Evolutionary conservation across 176 grass and related monocot species (phyloP).

Genomic region (Eleusine coracana): DNA sequence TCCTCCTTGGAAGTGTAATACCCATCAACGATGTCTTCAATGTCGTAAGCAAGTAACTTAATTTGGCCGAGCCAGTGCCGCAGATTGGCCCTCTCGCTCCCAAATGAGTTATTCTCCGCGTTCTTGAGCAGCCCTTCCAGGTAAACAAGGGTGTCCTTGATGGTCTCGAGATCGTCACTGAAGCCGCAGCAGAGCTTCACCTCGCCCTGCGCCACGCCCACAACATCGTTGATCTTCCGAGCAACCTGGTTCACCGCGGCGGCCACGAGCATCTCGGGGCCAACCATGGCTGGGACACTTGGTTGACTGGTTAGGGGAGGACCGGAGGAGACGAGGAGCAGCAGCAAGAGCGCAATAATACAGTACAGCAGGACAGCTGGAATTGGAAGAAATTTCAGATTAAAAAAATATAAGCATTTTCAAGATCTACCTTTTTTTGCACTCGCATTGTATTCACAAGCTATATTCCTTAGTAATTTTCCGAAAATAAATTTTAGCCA

Average conservation of each 20-base stretch:
- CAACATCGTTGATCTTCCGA: slow-evolving; percentile 39
- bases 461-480: no score
- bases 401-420: no score
- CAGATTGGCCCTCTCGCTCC: slow-evolving; percentile 35
- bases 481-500: no score
- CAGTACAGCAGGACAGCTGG: no score
- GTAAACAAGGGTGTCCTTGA: slow-evolving; percentile 43
- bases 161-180: slow-evolving; percentile 44
- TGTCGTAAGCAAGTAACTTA: slow-evolving; percentile 51
- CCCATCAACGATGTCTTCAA: slow-evolving; percentile 49
- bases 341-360: no score
- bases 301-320: no score
- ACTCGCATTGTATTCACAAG: no score
- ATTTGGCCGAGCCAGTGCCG: slow-evolving; percentile 51
- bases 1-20: slow-evolving; percentile 47
- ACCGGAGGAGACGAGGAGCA: no score
- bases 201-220: slow-evolving; percentile 40
- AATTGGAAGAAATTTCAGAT: no score
- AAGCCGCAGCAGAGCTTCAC: slow-evolving; percentile 45
- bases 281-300: slow-evolving; percentile 28
- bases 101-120: slow-evolving; percentile 51
- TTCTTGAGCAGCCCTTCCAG: slow-evolving; percentile 43
- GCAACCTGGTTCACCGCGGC: slow-evolving; percentile 51
- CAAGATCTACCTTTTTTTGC: no score
- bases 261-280: slow-evolving; percentile 45